These are phyloP conservation scores for Suhomyces wounanorum DNA, from an alignment of 1,139 yeast genomes.

Conservation along the genomic window DNA sequence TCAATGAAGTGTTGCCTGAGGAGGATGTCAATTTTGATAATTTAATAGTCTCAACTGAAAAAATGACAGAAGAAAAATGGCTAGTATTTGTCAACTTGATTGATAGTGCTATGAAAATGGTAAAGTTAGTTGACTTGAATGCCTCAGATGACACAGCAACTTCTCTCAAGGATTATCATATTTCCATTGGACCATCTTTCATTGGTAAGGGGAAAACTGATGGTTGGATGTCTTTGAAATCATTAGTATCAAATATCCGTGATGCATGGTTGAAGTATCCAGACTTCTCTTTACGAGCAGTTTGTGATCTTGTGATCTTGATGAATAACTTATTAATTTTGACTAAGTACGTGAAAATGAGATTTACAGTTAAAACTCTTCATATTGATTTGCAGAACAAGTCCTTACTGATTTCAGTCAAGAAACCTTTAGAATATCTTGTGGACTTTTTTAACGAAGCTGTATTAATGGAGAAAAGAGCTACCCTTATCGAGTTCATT, in stretches of 20 bases:
- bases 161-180: constrained; percentile 1
- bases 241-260: constrained; percentile 28
- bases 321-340: constrained; percentile 32
- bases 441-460: constrained; percentile 17
- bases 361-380: constrained; percentile 1
- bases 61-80: constrained; percentile 15
- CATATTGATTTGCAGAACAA: constrained; percentile 5
- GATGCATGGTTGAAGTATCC: constrained; percentile 48
- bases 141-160: background rate
- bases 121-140: constrained; percentile 31
- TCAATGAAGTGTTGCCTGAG: constrained; percentile 1
- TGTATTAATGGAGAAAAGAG: constrained; percentile 18
- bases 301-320: constrained; percentile 29
- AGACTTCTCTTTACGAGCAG: constrained; percentile 29
- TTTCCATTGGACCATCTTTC: constrained; percentile 11
- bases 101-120: constrained; percentile 16
- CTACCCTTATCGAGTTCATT: constrained; percentile 22
- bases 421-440: background rate
- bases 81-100: constrained; percentile 20
- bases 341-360: constrained; percentile 15
- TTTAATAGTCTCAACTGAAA: background rate
- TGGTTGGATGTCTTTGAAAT: constrained; percentile 43
- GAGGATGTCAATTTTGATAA: background rate
- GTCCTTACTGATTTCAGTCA: background rate
- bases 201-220: constrained; percentile 18